Evolutionary conservation across 73 alveolate genomes (phyloP), one percentile per base, ranked within the genome.

Genomic region (Paramecium caudatum): DNA sequence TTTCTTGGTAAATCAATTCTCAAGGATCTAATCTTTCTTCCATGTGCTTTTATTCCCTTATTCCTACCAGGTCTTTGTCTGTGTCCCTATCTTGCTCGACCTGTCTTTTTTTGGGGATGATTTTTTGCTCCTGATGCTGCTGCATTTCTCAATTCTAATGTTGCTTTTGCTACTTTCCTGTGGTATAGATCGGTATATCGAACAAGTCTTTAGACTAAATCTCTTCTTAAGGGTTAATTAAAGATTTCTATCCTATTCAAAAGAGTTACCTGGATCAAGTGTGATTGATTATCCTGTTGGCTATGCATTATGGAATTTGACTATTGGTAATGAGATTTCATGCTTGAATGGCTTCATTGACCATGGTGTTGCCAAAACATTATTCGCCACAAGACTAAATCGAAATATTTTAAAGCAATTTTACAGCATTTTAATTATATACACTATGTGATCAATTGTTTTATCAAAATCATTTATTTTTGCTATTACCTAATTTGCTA

Each of bases 21-120:
- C 30, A 74, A 16, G 17, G 45, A 23, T 43, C 88, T 74, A 23
- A 37, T 74, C 21, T 74, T 74, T 45, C 62, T 45, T 74, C 88
- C 88, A 74, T 74, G 88, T 10, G 65, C 88, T 45, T 74, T 74
- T 15, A 74, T 39, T 19, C 88, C 88, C 55, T 74, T 74, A 74
- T 74, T 12, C 32, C 88, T 74, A 9, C 88, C 88, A 3, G 88
- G 88, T 19, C 88, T 74, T 39, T 74, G 43, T 43, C 88, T 74
- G 5, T 74, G 88, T 2, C 88, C 88, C 43, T 74, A 43, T 21
- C 88, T 33, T 41, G 88, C 88, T 45, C 27, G 16, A 39, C 88
- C 88, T 39, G 88, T 74, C 68, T 74, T 74, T 74, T 74, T 74
- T 21, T 74, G 33, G 21, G 88, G 88, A 37, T 27, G 39, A 27